Percentiles rank a stretch among this genome's conserved stretches.
phyloP scores from a whole-genome alignment of 805 yeast genomes.

The Starmerella potacharoeniae region DNA sequence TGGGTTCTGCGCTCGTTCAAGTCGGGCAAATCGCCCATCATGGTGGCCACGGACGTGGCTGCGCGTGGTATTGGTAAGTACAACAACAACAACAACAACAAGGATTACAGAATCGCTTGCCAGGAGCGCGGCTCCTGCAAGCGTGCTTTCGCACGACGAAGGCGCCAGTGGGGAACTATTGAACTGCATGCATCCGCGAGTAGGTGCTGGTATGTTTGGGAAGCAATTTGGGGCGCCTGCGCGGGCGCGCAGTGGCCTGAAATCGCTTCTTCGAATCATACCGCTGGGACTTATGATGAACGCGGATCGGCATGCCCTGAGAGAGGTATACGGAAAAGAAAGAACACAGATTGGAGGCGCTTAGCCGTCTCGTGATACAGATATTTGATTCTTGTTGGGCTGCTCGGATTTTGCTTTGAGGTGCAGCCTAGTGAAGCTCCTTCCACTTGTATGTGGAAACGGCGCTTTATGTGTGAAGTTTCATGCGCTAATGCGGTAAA shows the following conservation, averaged over 20 bases:
- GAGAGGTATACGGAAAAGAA: background rate
- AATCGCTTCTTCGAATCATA: slow-evolving; percentile 17
- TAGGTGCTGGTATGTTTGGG: slow-evolving; percentile 18
- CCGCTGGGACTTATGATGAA: slow-evolving; percentile 8
- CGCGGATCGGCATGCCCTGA: slow-evolving; percentile 9
- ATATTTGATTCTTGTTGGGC: background rate
- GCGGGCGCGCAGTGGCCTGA: slow-evolving; percentile 14
- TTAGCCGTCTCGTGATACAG: background rate
- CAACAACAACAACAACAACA: background rate
- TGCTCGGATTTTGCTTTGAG: background rate
- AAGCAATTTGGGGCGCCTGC: slow-evolving; percentile 14
- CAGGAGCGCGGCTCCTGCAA: background rate
- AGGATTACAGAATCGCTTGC: background rate
- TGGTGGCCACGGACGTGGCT: slow-evolving; percentile 99
- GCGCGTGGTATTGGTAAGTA: slow-evolving; percentile 78
- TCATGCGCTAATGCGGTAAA: background rate
- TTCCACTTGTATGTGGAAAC: background rate
- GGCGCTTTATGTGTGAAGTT: background rate
- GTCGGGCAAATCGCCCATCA: slow-evolving; percentile 83
- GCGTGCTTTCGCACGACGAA: background rate
- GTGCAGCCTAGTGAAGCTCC: background rate
- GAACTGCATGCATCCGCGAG: slow-evolving; percentile 8
- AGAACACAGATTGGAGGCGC: background rate
- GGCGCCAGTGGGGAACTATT: background rate
- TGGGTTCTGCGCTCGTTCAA: slow-evolving; percentile 94